A percentile compares a stretch with the other conserved stretches of the same genome.
These are phyloP conservation scores for Cyclotella distinguenda DNA, from an alignment of 108 stramenopile genomes.

Conservation along the genomic window DNA sequence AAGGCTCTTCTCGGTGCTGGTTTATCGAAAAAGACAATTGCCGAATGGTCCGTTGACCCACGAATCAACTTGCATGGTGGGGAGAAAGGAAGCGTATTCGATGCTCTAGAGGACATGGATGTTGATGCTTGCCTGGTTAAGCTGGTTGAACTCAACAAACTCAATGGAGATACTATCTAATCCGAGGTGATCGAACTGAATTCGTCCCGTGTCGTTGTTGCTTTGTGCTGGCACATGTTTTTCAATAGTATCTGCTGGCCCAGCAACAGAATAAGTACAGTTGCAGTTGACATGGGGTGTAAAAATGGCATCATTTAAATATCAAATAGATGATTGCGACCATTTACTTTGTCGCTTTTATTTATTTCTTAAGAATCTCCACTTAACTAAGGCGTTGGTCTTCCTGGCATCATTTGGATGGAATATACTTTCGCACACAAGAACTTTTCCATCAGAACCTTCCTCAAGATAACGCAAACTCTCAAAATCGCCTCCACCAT, in stretches of 20 bases:
- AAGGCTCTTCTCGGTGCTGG: constrained; percentile 71
- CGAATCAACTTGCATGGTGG: constrained; percentile 67
- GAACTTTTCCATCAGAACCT: constrained; percentile 29
- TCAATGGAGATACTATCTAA: constrained; percentile 37
- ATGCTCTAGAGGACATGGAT: constrained; percentile 89
- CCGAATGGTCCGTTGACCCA: constrained; percentile 83
- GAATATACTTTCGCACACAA: constrained; percentile 43
- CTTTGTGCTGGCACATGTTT: not conserved
- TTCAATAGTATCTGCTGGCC: too few relatives aligned
- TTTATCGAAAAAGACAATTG: constrained; percentile 65
- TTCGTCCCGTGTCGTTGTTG: not conserved
- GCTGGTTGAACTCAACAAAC: constrained; percentile 55
- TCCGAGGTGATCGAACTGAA: not conserved
- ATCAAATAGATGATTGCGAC: too few relatives aligned
- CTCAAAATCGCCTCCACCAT: constrained; percentile 45
- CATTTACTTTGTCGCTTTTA: too few relatives aligned
- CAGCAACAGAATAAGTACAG: too few relatives aligned
- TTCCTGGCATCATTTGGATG: constrained; percentile 32
- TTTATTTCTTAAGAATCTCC: constrained; percentile 54
- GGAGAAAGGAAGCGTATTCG: constrained; percentile 76
- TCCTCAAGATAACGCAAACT: constrained; percentile 37
- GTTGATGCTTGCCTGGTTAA: constrained; percentile 74
- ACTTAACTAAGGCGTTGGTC: constrained; percentile 52
- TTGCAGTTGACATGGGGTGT: too few relatives aligned
- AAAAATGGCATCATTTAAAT: too few relatives aligned